Base-by-base conservation (phyloP, 2,329 filamentous ascomycete species). In the Chaetomium strumarium region DNA sequence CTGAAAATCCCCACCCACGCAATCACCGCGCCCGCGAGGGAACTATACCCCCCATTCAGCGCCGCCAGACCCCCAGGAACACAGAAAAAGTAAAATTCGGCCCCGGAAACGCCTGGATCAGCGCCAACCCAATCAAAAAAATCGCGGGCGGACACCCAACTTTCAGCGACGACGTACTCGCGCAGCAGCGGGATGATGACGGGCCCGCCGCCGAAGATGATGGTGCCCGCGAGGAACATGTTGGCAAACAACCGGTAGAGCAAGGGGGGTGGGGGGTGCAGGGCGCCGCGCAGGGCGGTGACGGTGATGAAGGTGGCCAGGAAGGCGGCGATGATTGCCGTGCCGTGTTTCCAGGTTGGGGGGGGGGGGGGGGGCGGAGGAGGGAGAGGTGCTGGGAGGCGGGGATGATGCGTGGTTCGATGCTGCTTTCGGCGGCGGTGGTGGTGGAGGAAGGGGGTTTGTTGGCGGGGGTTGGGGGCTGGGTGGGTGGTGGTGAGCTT, bases 101-200 rank as follows among this genome's bases (percentile, higher is more conserved):
- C 10, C 63, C 62, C 0, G 86, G 85, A 52, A 89, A 85, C 0
- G 83, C 77, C 65, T 90, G 85, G 16, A 82, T 84, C 49, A 90
- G 75, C 8, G 85, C 86, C 0, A 90, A 77, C 0, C 85, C 86
- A 44, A 89, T 80, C n/a, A 0, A 90, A 71, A 63, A 90, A 89
- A 63, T 90, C 84, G 5, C 86, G 77, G 0, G 83, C 73, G 0
- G 76, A 79, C 0, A 90, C 85, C 85, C 85, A 90, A 6, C 82
- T 81, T 20, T 84, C 81, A 0, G 76, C 74, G 0, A 88, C 86
- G 34, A 88, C 72, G 59, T 80, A 81, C 55, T 82, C 76, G 16
- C 80, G 72, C 1, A 85, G 70, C 0, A 86, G 72, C 0, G 83
- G 82, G 41, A 85, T 84, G 0, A 85, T 82, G 0, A 85, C 81